Evolutionary conservation across 1,284 basidiomycete species (phyloP), one percentile per base, ranked within the genome.

Genomic region (Waitea zeae): DNA sequence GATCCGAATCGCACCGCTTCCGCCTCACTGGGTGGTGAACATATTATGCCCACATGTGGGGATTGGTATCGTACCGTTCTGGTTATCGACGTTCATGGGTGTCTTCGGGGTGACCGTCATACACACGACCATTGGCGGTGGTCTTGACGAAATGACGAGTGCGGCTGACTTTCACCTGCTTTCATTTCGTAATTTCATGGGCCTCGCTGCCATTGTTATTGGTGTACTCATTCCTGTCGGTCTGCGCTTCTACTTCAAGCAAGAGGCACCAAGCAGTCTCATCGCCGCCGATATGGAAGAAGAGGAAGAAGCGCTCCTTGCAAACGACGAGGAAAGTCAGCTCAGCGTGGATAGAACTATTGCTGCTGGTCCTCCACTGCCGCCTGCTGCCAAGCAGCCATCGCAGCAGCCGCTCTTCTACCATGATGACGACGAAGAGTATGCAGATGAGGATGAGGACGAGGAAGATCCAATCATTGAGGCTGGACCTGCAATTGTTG

Each of bases 1-100:
- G 14, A 63, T 95, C 20, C 78, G 87, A 38, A 96, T 98, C 47
- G 84, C 90, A 11, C 93, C 93, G 0, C 67, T 97, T 12, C 93
- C 93, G 3, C 93, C 93, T 3, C 93, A 98, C 50, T 95, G 90
- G 89, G 76, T 93, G 35, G 78, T 96, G 45, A 97, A 97, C 55
- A 69, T 96, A 37, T 61, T 96, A 12, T 81, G 87, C 36, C 93
- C 93, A 0, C 93, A 98, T 49, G 70, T 98, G 12, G 88, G 89
- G 14, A 93, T 98, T 43, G 67, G 71, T 3, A 54, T 92, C 34
- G 52, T 76, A 13, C 68, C 81, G 0, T 98, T 98, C 55, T 98
- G 90, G 90, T 58, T 72, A 34, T 82, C 78, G 44, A 90, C 88
- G 1, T 89, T 83, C 54, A 62, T 95, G 20, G 93, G 92, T 1